phyloP scores from a whole-genome alignment of 371 early-diverging fungal species.

The Choanephora cucurbitarum region DNA sequence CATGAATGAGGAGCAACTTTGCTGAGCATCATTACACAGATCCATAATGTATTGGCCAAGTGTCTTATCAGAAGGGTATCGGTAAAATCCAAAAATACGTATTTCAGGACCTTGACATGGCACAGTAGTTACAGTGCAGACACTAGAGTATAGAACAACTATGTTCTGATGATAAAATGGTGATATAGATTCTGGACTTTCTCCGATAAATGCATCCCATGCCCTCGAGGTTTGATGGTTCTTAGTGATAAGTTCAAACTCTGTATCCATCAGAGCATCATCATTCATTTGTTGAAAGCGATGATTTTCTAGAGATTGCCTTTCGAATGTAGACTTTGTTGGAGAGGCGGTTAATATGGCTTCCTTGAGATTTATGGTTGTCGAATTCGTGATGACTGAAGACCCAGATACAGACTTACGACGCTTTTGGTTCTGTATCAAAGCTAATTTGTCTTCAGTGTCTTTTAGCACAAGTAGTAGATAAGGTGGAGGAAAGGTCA shows the following conservation, averaged over 20 bases:
- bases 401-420: conserved; percentile 20
- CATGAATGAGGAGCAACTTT: conserved; percentile 66
- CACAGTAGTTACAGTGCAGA: conserved; percentile 64
- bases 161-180: conserved; percentile 80
- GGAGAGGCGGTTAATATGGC: conserved; percentile 18
- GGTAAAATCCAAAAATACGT: conserved; percentile 84
- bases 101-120: conserved; percentile 83
- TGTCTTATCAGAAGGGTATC: conserved; percentile 75
- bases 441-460: conserved; percentile 54
- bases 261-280: conserved; percentile 26
- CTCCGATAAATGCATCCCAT: conserved; percentile 61
- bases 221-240: conserved; percentile 52
- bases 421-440: conserved; percentile 19
- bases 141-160: conserved; percentile 72
- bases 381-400: conserved; percentile 9
- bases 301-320: conserved; percentile 8
- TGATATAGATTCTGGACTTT: conserved; percentile 58
- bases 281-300: conserved; percentile 4
- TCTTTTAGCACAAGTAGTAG: conserved; percentile 68
- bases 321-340: conserved; percentile 30
- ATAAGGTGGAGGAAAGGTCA: conserved; percentile 84
- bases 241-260: conserved; percentile 53
- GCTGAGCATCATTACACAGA: conserved; percentile 70
- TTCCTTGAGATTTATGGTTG: conserved; percentile 1
- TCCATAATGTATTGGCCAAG: conserved; percentile 90